Conservation (phyloP, 208 protist species). For the Trypanosoma theileri region DNA sequence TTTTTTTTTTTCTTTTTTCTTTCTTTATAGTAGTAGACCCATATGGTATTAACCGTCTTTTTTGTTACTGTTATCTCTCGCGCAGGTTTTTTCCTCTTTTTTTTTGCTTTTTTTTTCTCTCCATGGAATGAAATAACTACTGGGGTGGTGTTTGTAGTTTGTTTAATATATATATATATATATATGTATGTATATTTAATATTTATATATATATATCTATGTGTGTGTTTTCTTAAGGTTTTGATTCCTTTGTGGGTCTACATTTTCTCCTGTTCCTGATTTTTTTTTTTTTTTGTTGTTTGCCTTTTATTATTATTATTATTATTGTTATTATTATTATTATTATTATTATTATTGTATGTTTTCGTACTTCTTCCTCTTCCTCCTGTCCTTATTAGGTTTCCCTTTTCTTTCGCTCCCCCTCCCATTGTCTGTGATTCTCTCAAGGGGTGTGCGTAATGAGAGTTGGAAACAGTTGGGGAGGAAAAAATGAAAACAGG, state of each 20-base stretch:
- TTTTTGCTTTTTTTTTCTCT: no score
- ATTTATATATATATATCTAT: conserved; percentile 6
- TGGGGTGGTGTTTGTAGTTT: no score
- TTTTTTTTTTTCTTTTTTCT: no score
- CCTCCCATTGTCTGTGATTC: background rate
- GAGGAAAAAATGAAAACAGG: conserved; percentile 6
- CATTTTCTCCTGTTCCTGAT: no score
- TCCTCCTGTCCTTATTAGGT: conserved; percentile 5
- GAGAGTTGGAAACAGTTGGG: no score
- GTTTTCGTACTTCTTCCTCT: background rate
- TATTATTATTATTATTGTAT: conserved; percentile 12
- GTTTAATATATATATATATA: conserved; percentile 28
- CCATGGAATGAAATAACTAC: no score
- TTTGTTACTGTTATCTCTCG: no score
- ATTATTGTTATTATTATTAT: conserved; percentile 6
- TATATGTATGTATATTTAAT: conserved; percentile 14
- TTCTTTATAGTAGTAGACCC: no score
- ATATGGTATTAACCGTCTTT: no score
- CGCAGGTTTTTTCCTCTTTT: no score
- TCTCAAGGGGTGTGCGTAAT: background rate
- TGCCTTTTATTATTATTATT: background rate
- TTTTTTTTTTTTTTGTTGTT: background rate
- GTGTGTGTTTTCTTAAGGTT: conserved; percentile 12
- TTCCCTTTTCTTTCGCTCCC: conserved; percentile 1
- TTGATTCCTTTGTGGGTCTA: no score